Evolutionary conservation across 2,329 filamentous ascomycete genomes (phyloP).

Genomic region (Mycosphaerella sp.): DNA sequence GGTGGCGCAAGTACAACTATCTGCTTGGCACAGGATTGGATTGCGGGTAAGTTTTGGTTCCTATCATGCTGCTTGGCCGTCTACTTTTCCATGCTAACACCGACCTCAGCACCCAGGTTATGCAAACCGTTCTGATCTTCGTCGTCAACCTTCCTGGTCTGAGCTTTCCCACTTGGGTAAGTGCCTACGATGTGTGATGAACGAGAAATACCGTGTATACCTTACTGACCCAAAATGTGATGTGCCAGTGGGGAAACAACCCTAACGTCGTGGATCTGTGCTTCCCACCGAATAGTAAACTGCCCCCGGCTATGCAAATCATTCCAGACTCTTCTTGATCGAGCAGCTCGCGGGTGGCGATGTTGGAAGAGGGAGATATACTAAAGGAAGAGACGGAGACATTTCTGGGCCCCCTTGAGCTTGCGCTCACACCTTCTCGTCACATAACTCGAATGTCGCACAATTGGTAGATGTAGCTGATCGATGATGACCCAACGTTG

Average conservation of each 20-base stretch:
- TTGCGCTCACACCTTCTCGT: too few species aligned
- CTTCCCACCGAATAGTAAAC: constrained; percentile 10
- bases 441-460: too few species aligned
- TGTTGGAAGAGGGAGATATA: background rate
- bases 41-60: constrained; percentile 7
- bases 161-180: constrained; percentile 6
- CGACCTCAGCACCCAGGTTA: constrained; percentile 2
- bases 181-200: background rate
- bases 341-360: background rate
- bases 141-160: constrained; percentile 10
- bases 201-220: too few species aligned
- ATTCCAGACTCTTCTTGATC: background rate
- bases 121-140: constrained; percentile 12
- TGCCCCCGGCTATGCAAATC: constrained; percentile 12
- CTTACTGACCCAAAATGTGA: background rate
- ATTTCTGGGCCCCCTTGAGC: too few species aligned
- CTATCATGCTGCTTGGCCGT: too few species aligned
- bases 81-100: too few species aligned
- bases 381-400: background rate
- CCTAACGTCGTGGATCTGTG: background rate
- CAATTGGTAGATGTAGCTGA: too few species aligned
- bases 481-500: too few species aligned
- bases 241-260: background rate
- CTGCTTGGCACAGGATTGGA: constrained; percentile 9
- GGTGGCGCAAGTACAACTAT: constrained; percentile 19